These are phyloP conservation scores for Penicillium sp. DNA, from an alignment of 2,329 filamentous ascomycete genomes.

Conservation along the genomic window DNA sequence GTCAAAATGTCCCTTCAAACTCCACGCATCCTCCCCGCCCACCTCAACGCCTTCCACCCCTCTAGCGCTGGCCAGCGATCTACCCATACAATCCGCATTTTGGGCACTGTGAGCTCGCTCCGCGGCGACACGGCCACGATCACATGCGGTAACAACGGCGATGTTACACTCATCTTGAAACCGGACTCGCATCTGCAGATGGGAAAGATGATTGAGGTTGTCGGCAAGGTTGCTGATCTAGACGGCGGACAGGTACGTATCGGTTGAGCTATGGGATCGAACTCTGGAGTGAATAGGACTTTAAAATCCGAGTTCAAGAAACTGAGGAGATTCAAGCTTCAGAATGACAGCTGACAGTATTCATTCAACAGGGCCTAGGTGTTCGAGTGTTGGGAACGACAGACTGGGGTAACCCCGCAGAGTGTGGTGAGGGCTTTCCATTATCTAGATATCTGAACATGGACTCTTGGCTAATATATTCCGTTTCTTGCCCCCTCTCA, in stretches of 20 bases:
- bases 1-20: slow-evolving; percentile 70
- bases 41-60: slow-evolving; percentile 76
- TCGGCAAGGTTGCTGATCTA: slow-evolving; percentile 50
- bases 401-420: slow-evolving; percentile 48
- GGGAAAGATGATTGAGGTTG: slow-evolving; percentile 51
- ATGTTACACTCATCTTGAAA: slow-evolving; percentile 74
- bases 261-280: not conserved
- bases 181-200: slow-evolving; percentile 54
- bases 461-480: not conserved
- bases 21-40: slow-evolving; percentile 79
- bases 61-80: slow-evolving; percentile 42
- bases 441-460: not conserved
- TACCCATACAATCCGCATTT: slow-evolving; percentile 74
- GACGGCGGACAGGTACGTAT: slow-evolving; percentile 44
- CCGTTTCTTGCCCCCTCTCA: not conserved
- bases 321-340: not conserved
- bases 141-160: slow-evolving; percentile 71
- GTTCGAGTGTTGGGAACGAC: slow-evolving; percentile 46
- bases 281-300: no score
- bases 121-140: slow-evolving; percentile 79
- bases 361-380: slow-evolving; percentile 38
- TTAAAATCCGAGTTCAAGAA: not conserved
- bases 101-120: slow-evolving; percentile 83
- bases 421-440: slow-evolving; percentile 38
- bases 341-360: slow-evolving; percentile 8